A percentile compares a stretch with the other conserved stretches of the same genome.
Conservation (phyloP, 257 asterid genomes). For the Plectranthus barbatus region DNA sequence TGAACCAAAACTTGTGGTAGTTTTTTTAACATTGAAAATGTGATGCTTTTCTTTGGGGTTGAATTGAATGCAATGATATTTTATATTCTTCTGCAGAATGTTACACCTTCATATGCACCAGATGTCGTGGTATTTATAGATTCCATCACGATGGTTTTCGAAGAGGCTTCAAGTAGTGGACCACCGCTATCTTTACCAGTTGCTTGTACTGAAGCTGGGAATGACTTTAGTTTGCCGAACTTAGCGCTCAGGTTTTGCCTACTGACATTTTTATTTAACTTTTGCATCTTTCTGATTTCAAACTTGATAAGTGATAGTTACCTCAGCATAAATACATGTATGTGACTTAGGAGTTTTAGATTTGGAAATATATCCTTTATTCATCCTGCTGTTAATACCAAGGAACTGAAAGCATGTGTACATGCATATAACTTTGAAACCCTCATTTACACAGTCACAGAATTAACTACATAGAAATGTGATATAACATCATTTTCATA, state of each 20-base stretch:
- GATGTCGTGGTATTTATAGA: constrained; percentile 72
- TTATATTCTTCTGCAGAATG: constrained; percentile 55
- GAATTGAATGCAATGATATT: not conserved
- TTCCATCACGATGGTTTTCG: constrained; percentile 72
- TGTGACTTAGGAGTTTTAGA: not conserved
- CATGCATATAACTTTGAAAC: not conserved
- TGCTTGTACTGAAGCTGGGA: constrained; percentile 87
- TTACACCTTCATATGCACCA: constrained; percentile 63
- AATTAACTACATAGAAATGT: too few species aligned
- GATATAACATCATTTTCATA: too few species aligned
- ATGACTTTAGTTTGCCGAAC: constrained; percentile 64
- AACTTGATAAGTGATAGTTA: not conserved
- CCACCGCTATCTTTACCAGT: constrained; percentile 57
- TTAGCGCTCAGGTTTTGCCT: constrained; percentile 67
- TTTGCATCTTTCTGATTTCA: not conserved
- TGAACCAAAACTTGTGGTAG: not conserved
- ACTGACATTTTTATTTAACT: not conserved
- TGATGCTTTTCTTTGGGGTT: not conserved
- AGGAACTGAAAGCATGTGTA: not conserved
- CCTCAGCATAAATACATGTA: not conserved
- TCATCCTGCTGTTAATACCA: not conserved
- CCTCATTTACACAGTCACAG: not conserved
- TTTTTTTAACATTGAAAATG: not conserved
- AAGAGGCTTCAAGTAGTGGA: constrained; percentile 71
- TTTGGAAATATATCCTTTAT: not conserved